Percentiles rank a stretch among this genome's conserved stretches.
Conservation (phyloP, 1,284 basidiomycete genomes). For the Ustilago crameri region DNA sequence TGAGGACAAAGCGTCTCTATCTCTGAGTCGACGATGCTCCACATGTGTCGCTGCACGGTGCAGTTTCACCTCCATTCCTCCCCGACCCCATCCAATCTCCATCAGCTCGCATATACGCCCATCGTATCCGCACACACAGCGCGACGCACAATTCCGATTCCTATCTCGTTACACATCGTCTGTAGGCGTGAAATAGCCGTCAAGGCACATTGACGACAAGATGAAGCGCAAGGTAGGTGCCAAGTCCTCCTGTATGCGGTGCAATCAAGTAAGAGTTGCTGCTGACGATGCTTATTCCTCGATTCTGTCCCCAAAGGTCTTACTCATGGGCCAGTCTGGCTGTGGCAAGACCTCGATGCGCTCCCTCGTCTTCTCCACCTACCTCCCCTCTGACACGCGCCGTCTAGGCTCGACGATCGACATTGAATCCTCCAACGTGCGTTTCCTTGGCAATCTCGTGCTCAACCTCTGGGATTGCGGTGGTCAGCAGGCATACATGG, state of each 20-base stretch:
- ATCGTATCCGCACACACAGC: too few relatives aligned
- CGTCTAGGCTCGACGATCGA: slow-evolving; percentile 95
- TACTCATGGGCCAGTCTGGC: slow-evolving; percentile 69
- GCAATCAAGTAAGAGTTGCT: too few relatives aligned
- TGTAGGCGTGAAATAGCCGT: background rate
- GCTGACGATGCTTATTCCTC: background rate
- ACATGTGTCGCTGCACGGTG: background rate
- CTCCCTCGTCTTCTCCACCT: slow-evolving; percentile 97
- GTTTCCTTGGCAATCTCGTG: slow-evolving; percentile 92
- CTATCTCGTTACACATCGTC: too few relatives aligned
- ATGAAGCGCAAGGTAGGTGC: slow-evolving; percentile 47
- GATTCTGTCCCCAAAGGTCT: slow-evolving; percentile 30
- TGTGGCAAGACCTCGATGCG: slow-evolving; percentile 91
- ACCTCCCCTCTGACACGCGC: slow-evolving; percentile 88
- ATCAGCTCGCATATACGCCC: background rate
- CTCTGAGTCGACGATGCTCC: background rate
- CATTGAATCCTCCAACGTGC: slow-evolving; percentile 96
- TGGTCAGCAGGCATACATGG: slow-evolving; percentile 97
- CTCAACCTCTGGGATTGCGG: slow-evolving; percentile 98
- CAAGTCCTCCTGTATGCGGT: too few relatives aligned
- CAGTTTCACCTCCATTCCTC: background rate
- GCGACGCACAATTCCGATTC: too few relatives aligned
- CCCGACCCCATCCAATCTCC: background rate
- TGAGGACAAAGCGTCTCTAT: background rate
- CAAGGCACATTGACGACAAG: background rate